A percentile compares a stretch with the other conserved stretches of the same genome.
phyloP scores from a whole-genome alignment of 192 early-diverging fungal species.

The Backusella tuberculispora region DNA sequence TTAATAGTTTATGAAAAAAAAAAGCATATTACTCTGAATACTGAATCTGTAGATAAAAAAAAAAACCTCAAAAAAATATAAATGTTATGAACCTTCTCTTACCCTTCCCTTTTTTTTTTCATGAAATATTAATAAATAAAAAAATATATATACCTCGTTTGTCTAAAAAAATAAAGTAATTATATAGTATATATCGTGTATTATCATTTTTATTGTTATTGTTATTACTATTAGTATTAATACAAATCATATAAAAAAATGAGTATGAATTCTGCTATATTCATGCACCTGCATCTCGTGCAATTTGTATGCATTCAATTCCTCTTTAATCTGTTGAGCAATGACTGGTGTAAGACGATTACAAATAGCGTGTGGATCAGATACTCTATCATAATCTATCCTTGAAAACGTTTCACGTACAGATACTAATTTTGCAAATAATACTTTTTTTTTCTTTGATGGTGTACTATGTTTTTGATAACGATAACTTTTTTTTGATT shows the following conservation, averaged over 20 bases:
- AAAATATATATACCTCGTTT: constrained; percentile 13
- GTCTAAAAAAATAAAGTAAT: constrained; percentile 15
- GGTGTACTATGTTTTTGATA: no score
- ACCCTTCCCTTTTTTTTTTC: neutral
- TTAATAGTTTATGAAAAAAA: neutral
- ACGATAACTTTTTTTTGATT: neutral
- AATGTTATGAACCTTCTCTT: neutral
- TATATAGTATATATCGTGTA: neutral
- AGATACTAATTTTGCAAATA: constrained; percentile 15
- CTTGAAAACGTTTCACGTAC: constrained; percentile 18
- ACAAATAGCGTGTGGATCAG: constrained; percentile 21
- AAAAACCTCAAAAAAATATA: neutral
- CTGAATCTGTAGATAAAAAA: constrained; percentile 10
- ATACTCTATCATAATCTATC: constrained; percentile 19
- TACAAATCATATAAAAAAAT: constrained; percentile 62
- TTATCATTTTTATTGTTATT: neutral
- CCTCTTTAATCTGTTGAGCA: constrained; percentile 87
- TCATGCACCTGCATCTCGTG: constrained; percentile 91
- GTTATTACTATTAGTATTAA: neutral
- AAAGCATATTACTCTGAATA: neutral
- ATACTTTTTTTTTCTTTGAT: constrained; percentile 6
- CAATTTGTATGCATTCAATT: constrained; percentile 93
- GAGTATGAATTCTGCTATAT: constrained; percentile 70
- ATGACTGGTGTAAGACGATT: constrained; percentile 70
- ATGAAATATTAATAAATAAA: constrained; percentile 1